Percentiles rank a stretch among this genome's conserved stretches.
These are phyloP conservation scores for Aspergillus spinulosporus DNA, from an alignment of 2,329 filamentous ascomycete species.

Conservation along the genomic window DNA sequence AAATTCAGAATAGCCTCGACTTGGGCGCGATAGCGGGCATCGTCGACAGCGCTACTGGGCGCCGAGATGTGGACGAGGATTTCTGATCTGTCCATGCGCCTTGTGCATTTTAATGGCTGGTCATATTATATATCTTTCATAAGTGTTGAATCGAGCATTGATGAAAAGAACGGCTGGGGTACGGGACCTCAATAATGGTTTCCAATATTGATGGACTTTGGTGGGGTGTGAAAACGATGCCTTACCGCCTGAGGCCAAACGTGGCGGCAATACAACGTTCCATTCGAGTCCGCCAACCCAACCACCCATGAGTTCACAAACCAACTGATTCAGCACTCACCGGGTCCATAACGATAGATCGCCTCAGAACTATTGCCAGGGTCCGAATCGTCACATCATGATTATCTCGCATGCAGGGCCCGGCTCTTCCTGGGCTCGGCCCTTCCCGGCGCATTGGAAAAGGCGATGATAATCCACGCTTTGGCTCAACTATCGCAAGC, in stretches of 20 bases:
- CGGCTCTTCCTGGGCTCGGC: background rate
- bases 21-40: slow-evolving; percentile 41
- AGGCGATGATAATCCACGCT: background rate
- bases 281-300: background rate
- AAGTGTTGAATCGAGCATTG: no score
- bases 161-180: no score
- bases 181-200: no score
- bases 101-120: slow-evolving; percentile 4
- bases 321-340: background rate
- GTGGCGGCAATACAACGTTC: no score
- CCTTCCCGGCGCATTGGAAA: slow-evolving; percentile 1
- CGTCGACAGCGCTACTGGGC: slow-evolving; percentile 38
- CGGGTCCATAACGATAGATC: no score
- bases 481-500: background rate
- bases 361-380: background rate
- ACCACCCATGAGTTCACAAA: background rate
- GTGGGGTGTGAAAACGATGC: no score
- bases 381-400: background rate
- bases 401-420: background rate
- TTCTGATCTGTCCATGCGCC: slow-evolving; percentile 31
- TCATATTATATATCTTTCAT: background rate
- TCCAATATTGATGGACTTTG: no score
- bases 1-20: slow-evolving; percentile 41
- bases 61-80: slow-evolving; percentile 47
- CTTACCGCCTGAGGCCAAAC: no score